Percentiles rank a stretch among this genome's conserved stretches.
phyloP scores from a whole-genome alignment of 331 rosid species.

The Malus hybrid region DNA sequence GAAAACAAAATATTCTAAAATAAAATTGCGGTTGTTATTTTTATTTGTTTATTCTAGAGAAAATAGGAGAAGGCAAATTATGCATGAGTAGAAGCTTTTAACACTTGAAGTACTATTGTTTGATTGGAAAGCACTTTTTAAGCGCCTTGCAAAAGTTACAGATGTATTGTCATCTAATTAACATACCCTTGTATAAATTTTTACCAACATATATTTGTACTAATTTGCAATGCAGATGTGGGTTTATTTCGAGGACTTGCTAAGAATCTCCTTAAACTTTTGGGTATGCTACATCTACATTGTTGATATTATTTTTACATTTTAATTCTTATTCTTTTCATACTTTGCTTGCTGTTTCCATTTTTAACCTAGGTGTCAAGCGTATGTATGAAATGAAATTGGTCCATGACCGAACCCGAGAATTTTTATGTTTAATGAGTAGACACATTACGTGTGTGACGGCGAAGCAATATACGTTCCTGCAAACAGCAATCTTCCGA shows the following conservation, averaged over 20 bases:
- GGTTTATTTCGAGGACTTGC: background rate
- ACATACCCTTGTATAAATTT: no score
- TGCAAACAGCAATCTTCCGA: background rate
- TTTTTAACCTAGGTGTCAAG: background rate
- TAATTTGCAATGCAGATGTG: background rate
- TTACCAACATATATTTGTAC: background rate
- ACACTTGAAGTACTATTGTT: no score
- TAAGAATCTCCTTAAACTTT: background rate
- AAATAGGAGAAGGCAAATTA: no score
- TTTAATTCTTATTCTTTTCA: background rate
- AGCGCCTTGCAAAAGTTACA: no score
- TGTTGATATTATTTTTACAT: background rate
- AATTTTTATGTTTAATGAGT: background rate
- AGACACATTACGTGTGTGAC: rapidly evolving
- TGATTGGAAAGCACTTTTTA: no score
- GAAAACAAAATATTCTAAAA: no score
- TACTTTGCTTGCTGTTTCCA: background rate
- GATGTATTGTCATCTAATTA: no score
- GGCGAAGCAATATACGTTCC: background rate
- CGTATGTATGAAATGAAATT: background rate
- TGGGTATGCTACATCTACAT: background rate
- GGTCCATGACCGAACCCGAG: background rate
- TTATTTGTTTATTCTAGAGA: no score
- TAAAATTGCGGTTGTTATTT: no score
- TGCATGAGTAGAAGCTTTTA: no score